Base-by-base conservation (phyloP, 1,139 yeast genomes). In the Geotrichum fermentans region DNA sequence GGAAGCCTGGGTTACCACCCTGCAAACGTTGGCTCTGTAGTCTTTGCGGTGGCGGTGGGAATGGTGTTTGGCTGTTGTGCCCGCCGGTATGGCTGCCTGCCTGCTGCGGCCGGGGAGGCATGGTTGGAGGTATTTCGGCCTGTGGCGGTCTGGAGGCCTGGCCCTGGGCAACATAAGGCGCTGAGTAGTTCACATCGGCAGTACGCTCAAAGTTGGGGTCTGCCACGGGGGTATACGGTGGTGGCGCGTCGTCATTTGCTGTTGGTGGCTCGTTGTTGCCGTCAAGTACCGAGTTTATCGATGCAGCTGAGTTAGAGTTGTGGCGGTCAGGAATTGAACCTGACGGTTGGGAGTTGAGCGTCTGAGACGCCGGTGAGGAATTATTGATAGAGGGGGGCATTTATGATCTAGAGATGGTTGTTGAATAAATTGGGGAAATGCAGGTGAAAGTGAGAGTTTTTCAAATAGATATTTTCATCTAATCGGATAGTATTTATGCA, bases 1-100 rank as follows among this genome's bases (percentile, higher is more conserved):
- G 86, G 85, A 0, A 95, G 94, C 4, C 83, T 68, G 16, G 60
- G 59, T 39, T 58, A 61, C 22, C 50, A 51, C 18, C 47, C 45
- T 26, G 51, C 37, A 17, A 56, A 40, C 32, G 46, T 49, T 58
- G n/a, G 55, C 52, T 39, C 47, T 57, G 18, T 36, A 50, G 46
- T 45, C 54, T n/a, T 44, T 43, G 28, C 43, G 45, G 18, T 43
- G 55, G 34, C 21, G 45, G 21, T 16, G 52, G 38, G 33, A 20
- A 20, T 42, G 47, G 2, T 22, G 45, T 29, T 42, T 24, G 28
- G 10, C 28, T 10, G 44, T 17, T 41, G 54, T 13, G 47, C 45
- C 7, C 47, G 45, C 7, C 37, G 47, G 1, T 45, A 46, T 10
- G 45, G 45, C 24, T 45, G 45, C 38, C 28, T 28, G 26, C 33